A percentile compares a stretch with the other conserved stretches of the same genome.
These are phyloP conservation scores for Botrytis squamosa DNA, from an alignment of 2,329 filamentous ascomycete genomes.

Conservation along the genomic window DNA sequence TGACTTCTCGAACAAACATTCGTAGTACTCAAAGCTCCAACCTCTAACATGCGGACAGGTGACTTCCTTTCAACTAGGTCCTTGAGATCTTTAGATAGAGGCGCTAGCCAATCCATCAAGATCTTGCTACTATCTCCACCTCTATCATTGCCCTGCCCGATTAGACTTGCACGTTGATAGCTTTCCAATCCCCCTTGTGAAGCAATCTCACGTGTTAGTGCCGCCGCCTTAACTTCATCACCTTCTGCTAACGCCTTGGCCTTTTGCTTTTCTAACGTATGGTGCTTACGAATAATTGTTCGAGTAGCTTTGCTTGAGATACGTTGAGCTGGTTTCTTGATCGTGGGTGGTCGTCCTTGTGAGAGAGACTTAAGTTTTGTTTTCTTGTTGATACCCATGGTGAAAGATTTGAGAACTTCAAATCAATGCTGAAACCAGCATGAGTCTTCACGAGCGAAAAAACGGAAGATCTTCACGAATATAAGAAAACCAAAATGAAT, in stretches of 20 bases:
- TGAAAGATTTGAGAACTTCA: constrained; percentile 9
- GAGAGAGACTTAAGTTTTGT: constrained; percentile 48
- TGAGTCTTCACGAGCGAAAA: not conserved
- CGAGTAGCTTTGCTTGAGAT: constrained; percentile 66
- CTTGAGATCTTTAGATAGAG: constrained; percentile 37
- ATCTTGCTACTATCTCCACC: constrained; percentile 66
- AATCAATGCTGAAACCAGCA: not conserved
- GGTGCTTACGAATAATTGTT: constrained; percentile 63
- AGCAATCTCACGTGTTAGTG: constrained; percentile 53
- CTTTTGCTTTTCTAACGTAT: constrained; percentile 62
- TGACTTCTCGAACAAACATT: constrained; percentile 79
- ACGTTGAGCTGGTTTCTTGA: constrained; percentile 48
- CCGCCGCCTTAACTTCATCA: constrained; percentile 48
- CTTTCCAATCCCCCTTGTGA: constrained; percentile 59
- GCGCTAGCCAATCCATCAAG: constrained; percentile 61
- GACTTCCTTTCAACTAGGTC: constrained; percentile 27
- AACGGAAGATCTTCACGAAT: constrained; percentile 9
- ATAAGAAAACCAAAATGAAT: not conserved
- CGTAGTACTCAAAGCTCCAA: constrained; percentile 79
- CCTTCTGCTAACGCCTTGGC: constrained; percentile 55
- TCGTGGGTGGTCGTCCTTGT: constrained; percentile 54
- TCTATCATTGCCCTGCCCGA: constrained; percentile 63
- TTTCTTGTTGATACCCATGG: constrained; percentile 48
- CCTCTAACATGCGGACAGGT: constrained; percentile 72
- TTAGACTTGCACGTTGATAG: constrained; percentile 68